A percentile compares a stretch with the other conserved stretches of the same genome.
Conservation (phyloP, 441 rosid species). For the Isatis lusitanica region DNA sequence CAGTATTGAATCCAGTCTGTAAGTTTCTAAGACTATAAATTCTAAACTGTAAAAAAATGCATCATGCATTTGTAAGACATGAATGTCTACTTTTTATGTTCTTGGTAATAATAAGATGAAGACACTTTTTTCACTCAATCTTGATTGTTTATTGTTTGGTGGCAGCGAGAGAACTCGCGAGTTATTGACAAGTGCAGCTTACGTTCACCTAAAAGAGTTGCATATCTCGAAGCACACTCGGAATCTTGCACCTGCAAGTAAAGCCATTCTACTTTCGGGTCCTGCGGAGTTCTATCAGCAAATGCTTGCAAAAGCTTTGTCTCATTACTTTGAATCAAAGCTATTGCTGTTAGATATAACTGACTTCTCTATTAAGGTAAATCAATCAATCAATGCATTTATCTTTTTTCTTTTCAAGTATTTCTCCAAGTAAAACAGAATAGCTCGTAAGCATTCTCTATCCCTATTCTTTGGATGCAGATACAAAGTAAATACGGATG, state of each 20-base stretch:
- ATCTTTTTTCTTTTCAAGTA: too few relatives aligned
- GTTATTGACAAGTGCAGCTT: slow-evolving; percentile 76
- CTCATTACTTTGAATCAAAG: slow-evolving; percentile 73
- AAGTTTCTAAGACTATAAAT: not conserved
- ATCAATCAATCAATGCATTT: not conserved
- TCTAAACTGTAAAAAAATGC: not conserved
- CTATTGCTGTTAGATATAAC: slow-evolving; percentile 66
- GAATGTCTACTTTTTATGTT: not conserved
- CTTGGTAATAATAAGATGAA: not conserved
- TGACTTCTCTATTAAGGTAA: slow-evolving; percentile 78
- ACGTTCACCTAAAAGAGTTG: slow-evolving; percentile 67
- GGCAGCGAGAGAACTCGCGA: slow-evolving; percentile 66
- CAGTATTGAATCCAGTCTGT: slow-evolving; percentile 11
- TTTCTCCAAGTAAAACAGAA: not conserved
- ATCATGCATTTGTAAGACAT: not conserved
- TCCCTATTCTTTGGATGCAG: slow-evolving; percentile 42
- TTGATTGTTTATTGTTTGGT: slow-evolving; percentile 3
- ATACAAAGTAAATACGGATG: slow-evolving; percentile 82
- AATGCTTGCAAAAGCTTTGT: slow-evolving; percentile 85
- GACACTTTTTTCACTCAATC: not conserved
- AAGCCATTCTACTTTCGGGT: slow-evolving; percentile 81
- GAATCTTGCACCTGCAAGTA: slow-evolving; percentile 85
- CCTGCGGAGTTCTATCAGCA: slow-evolving; percentile 83
- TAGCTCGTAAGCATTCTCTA: not conserved
- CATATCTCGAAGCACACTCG: slow-evolving; percentile 84